Percentiles rank a stretch among this genome's conserved stretches.
These are phyloP conservation scores for Knufia petricola DNA, from an alignment of 2,329 filamentous ascomycete species.

Conservation along the genomic window DNA sequence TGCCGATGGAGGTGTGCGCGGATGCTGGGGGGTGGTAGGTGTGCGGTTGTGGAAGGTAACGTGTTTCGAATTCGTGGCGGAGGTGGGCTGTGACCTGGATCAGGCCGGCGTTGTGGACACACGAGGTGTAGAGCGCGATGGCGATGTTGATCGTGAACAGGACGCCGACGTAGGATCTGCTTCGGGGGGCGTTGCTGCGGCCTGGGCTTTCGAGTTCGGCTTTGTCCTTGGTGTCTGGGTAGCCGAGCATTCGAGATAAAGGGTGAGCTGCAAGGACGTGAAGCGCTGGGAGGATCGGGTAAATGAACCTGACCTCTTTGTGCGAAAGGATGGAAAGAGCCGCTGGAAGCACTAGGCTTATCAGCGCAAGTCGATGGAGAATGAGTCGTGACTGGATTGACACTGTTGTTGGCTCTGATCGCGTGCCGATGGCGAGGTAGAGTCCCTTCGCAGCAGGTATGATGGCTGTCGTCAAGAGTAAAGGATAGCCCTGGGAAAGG, in stretches of 20 bases:
- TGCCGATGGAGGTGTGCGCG: background rate
- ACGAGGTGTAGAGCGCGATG: constrained; percentile 63
- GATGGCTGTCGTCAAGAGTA: constrained; percentile 72
- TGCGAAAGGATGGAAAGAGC: constrained; percentile 73
- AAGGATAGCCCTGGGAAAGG: constrained; percentile 74
- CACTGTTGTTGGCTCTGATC: background rate
- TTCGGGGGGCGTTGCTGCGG: background rate
- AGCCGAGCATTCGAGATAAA: constrained; percentile 53
- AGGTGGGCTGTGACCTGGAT: constrained; percentile 66
- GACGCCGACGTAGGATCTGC: constrained; percentile 32
- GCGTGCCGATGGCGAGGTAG: background rate
- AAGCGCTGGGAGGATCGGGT: constrained; percentile 78
- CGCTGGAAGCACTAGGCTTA: constrained; percentile 50
- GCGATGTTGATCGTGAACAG: constrained; percentile 61
- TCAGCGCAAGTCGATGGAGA: constrained; percentile 47
- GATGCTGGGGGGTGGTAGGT: constrained; percentile 2
- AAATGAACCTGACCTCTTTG: constrained; percentile 96
- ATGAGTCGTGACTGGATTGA: constrained; percentile 23
- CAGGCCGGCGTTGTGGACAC: constrained; percentile 71
- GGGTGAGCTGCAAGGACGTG: constrained; percentile 67
- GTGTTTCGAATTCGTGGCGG: constrained; percentile 58
- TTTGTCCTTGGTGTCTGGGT: constrained; percentile 12
- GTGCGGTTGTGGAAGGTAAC: constrained; percentile 35
- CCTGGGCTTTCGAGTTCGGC: constrained; percentile 7
- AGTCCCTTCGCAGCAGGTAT: constrained; percentile 48